A percentile compares a stretch with the other conserved stretches of the same genome.
Evolutionary conservation across 768 basidiomycete genomes (phyloP).

Genomic region (Mycena olivaceomarginata): DNA sequence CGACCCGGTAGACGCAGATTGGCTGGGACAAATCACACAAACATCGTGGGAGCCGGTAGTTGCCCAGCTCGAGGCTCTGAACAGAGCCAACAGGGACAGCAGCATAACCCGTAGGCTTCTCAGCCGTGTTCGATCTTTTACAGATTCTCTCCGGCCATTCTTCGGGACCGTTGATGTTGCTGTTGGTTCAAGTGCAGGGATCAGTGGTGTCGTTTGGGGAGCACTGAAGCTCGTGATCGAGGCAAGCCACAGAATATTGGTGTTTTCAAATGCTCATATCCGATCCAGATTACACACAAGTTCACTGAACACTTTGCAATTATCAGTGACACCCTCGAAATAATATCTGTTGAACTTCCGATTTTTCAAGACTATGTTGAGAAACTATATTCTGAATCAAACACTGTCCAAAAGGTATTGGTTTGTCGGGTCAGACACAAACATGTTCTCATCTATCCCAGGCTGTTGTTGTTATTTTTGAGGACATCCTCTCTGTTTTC

Average conservation of each 20-base stretch:
- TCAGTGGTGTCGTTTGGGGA: slow-evolving; percentile 27
- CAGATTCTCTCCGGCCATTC: slow-evolving; percentile 33
- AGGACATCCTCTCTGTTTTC: slow-evolving; percentile 35
- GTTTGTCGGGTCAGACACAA: too few species aligned
- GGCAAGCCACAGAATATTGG: background rate
- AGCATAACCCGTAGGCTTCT: slow-evolving; percentile 32
- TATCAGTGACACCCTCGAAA: slow-evolving; percentile 36
- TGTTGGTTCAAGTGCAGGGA: background rate
- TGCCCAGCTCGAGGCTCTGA: slow-evolving; percentile 33
- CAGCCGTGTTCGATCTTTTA: slow-evolving; percentile 31
- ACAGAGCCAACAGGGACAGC: slow-evolving; percentile 19
- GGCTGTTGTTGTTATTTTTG: slow-evolving; percentile 28
- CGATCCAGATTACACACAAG: slow-evolving; percentile 26
- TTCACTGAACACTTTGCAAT: slow-evolving; percentile 33
- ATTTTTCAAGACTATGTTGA: slow-evolving; percentile 37
- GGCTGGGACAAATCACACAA: slow-evolving; percentile 5
- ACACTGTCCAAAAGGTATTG: slow-evolving; percentile 30
- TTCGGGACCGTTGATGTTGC: slow-evolving; percentile 24
- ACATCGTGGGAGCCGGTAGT: slow-evolving; percentile 30
- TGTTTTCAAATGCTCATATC: background rate
- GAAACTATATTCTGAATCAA: slow-evolving; percentile 24
- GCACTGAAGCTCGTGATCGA: slow-evolving; percentile 28
- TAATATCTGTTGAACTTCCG: slow-evolving; percentile 37
- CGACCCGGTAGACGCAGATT: slow-evolving; percentile 12
- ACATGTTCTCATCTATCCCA: background rate